A percentile compares a stretch with the other conserved stretches of the same genome.
Evolutionary conservation across 768 basidiomycete genomes (phyloP).

Genomic region (Amanita jacksonii): DNA sequence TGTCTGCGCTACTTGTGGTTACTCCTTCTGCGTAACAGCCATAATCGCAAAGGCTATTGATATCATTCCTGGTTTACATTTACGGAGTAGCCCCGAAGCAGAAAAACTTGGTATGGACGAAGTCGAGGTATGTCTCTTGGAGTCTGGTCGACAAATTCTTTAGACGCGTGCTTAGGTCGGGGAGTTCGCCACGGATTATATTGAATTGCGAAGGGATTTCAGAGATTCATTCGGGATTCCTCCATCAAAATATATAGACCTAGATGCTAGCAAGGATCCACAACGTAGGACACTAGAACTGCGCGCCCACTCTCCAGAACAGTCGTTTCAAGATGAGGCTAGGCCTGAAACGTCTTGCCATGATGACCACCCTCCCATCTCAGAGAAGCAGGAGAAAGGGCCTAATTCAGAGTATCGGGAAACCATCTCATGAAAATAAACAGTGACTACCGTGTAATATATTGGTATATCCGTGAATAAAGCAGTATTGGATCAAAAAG

Average conservation of each 20-base stretch:
- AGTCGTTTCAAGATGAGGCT: too few relatives aligned
- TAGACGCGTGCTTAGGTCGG: too few relatives aligned
- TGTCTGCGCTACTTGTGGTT: conserved; percentile 45
- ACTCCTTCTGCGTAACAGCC: conserved; percentile 55
- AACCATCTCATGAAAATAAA: not conserved
- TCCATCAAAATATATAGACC: not conserved
- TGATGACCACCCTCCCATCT: conserved; percentile 15
- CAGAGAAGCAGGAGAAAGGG: conserved; percentile 23
- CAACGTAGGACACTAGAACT: not conserved
- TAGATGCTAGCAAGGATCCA: not conserved
- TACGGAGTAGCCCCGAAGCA: conserved; percentile 43
- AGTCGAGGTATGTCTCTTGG: conserved; percentile 41
- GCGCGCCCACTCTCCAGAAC: not conserved
- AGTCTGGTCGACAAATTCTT: too few relatives aligned
- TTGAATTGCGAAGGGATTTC: conserved; percentile 60
- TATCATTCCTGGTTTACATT: conserved; percentile 45
- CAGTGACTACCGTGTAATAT: too few relatives aligned
- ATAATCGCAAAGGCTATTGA: conserved; percentile 49
- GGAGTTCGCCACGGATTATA: conserved; percentile 62
- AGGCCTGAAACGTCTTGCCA: too few relatives aligned
- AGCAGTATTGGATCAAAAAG: too few relatives aligned
- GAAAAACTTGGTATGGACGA: conserved; percentile 63
- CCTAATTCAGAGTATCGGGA: conserved; percentile 1
- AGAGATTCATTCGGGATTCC: conserved; percentile 24
- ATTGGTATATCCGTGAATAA: too few relatives aligned